Conservation (phyloP, 1,284 basidiomycete species). For the Trichosporon ovoides region DNA sequence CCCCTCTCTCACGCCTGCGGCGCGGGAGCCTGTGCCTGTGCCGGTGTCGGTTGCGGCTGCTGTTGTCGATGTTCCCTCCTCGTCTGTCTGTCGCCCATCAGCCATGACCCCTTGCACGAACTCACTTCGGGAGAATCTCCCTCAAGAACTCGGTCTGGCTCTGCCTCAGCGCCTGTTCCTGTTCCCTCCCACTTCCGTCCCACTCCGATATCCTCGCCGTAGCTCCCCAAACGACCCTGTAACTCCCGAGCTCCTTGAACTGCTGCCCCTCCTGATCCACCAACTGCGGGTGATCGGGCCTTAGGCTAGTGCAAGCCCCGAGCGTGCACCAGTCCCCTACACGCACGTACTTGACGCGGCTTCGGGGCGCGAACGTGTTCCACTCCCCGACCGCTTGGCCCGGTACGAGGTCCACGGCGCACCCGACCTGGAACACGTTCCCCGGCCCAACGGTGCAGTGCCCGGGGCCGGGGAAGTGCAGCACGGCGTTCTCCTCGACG, state of each 20-base stretch:
- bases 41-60: too few relatives aligned
- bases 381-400: conserved; percentile 9
- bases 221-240: conserved; percentile 76
- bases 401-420: conserved; percentile 56
- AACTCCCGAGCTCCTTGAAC: too few relatives aligned
- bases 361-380: conserved; percentile 12
- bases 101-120: too few relatives aligned
- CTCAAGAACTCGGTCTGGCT: conserved; percentile 87
- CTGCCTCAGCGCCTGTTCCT: conserved; percentile 71
- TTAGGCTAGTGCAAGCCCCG: conserved; percentile 4
- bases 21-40: too few relatives aligned
- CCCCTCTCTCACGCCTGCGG: too few relatives aligned
- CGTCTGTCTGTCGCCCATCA: neutral
- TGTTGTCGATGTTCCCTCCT: too few relatives aligned
- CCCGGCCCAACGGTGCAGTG: conserved; percentile 79
- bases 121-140: conserved; percentile 78
- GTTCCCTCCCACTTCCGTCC: conserved; percentile 77
- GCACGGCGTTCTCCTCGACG: conserved; percentile 81
- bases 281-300: neutral
- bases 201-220: conserved; percentile 67
- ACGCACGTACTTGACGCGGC: conserved; percentile 9
- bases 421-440: conserved; percentile 89
- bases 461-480: conserved; percentile 66
- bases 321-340: conserved; percentile 13
- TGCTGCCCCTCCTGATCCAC: too few relatives aligned